Base-by-base conservation (phyloP, 345 rosid species). In the rapeseed (Brassica napus) region DNA sequence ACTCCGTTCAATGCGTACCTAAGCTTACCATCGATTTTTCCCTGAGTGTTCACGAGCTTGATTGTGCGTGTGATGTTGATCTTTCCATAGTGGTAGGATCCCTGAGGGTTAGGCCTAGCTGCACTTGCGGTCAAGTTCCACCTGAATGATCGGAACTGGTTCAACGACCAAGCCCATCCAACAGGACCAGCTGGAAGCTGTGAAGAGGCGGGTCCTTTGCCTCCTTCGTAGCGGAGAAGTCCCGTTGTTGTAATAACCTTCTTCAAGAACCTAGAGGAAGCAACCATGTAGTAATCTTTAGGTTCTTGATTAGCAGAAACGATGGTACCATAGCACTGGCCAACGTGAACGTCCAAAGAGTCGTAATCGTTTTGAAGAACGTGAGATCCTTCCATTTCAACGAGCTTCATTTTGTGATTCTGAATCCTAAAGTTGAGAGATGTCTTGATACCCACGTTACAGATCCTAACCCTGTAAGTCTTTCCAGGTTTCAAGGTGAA, bases 111-210 rank as follows among this genome's bases (percentile, higher is more conserved):
- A 52, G 58, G 58, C 58, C 58, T 52, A 15, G 58, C 58, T 52
- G 58, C 58, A 52, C 58, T 52, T 5, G 58, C 58, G 58, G 58
- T 52, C 58, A 52, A 52, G 58, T 52, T 52, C 58, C 58, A 52
- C 58, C 58, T 52, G 21, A 52, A 52, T 16, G 58, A 52, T 52
- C 58, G 58, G 58, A 52, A 52, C 21, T 52, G 95, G 69, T 91
- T 89, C 68, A 89, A 77, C 0, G 95, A 91, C 93, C 91, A 91
- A 8, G 83, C 90, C 95, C 91, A 89, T 6, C 91, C 90, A 2
- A 78, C 85, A 1, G 95, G 93, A 9, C 87, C 82, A 16, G 67
- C 30, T 0, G 93, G 93, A 7, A 89, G 81, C 59, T 68, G 69
- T 0, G 87, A 63, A 42, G 89, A 85, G 67, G 95, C 90, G 0